phyloP scores from a whole-genome alignment of 148 eudicot species.

The Hydrangea macrophylla region DNA sequence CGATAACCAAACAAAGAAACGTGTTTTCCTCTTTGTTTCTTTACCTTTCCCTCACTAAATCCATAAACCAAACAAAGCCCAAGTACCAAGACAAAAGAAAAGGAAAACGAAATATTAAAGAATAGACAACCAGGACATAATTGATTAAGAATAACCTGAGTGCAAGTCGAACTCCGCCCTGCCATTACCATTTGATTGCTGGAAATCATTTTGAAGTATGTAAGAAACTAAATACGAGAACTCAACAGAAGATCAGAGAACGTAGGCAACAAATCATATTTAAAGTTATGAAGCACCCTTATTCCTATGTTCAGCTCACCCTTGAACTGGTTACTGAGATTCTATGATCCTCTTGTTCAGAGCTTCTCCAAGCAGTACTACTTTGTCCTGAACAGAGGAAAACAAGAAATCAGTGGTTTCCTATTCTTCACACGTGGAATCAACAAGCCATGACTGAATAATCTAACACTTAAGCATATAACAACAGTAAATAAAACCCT shows the following conservation, averaged over 20 bases:
- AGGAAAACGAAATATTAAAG: no score
- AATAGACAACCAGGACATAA: neutral
- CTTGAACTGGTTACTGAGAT: conserved; percentile 42
- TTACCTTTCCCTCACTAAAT: no score
- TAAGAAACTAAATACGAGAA: neutral
- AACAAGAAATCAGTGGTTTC: no score
- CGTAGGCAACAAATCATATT: neutral
- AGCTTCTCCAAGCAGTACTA: conserved; percentile 34
- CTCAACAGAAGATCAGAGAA: neutral
- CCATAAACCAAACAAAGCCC: no score
- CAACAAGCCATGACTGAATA: neutral
- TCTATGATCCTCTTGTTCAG: conserved; percentile 48
- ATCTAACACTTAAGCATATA: neutral
- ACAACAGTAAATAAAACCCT: neutral
- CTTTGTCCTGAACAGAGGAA: conserved; percentile 53
- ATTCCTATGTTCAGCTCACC: conserved; percentile 39
- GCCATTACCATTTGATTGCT: conserved; percentile 49
- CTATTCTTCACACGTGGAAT: no score
- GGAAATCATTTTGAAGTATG: conserved; percentile 21
- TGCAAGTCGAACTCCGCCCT: conserved; percentile 41
- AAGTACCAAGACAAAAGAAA: no score
- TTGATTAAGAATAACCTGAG: conserved; percentile 47
- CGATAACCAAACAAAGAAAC: no score
- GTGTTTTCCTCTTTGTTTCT: no score
- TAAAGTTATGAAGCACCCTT: conserved; percentile 3